A percentile compares a stretch with the other conserved stretches of the same genome.
Conservation (phyloP, 345 rosid species). For the Bruguiera parviflora region DNA sequence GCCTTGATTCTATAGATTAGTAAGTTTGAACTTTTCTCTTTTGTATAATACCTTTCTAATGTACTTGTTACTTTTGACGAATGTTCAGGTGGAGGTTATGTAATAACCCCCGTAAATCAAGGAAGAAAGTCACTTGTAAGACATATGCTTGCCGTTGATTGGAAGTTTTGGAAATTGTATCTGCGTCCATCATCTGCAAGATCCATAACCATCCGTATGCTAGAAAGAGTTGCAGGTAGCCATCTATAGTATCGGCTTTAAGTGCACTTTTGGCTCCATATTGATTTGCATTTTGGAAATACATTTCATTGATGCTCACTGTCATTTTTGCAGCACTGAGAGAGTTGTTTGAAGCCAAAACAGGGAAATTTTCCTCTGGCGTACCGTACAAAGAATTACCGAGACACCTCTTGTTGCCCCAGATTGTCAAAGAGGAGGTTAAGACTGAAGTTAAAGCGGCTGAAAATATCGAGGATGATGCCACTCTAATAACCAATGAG, state of each 20-base stretch:
- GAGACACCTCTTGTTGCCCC: conserved; percentile 31
- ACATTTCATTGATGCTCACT: not conserved
- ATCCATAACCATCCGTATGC: conserved; percentile 68
- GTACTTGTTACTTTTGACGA: not conserved
- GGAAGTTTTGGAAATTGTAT: conserved; percentile 83
- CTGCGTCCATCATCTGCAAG: conserved; percentile 58
- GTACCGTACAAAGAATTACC: conserved; percentile 33
- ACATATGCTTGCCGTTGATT: conserved; percentile 90
- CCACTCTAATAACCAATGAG: conserved; percentile 30
- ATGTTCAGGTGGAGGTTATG: conserved; percentile 87
- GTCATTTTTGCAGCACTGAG: conserved; percentile 49
- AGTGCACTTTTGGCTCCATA: not conserved
- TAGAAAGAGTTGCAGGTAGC: conserved; percentile 79
- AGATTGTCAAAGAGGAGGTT: conserved; percentile 24
- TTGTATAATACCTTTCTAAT: not conserved
- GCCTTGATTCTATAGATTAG: not conserved
- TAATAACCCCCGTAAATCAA: conserved; percentile 63
- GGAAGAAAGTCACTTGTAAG: conserved; percentile 75
- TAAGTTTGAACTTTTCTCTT: not conserved
- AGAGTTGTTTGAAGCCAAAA: conserved; percentile 65
- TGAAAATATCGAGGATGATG: conserved; percentile 20
- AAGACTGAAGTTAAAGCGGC: conserved; percentile 22
- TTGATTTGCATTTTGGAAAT: not conserved
- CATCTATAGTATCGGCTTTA: too few species aligned
- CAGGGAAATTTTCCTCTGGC: conserved; percentile 45